Evolutionary conservation across 306 rosid species (phyloP).

Genomic region (Geum urbanum): DNA sequence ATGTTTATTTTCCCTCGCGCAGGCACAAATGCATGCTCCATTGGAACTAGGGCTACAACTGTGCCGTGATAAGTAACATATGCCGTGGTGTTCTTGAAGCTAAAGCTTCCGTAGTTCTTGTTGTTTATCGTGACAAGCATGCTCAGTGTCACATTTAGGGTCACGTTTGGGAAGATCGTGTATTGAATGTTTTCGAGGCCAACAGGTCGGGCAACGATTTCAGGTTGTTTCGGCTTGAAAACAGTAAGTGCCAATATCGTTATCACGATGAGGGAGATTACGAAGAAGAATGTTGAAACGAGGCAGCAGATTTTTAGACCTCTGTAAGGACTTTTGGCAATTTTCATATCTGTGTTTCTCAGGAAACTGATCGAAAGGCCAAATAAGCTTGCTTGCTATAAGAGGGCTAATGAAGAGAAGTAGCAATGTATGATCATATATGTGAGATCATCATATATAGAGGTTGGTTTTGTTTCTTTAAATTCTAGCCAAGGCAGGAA

Average conservation of each 20-base stretch:
- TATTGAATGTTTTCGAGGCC: constrained; percentile 29
- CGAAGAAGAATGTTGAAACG: constrained; percentile 17
- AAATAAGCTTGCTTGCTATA: neutral
- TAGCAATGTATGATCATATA: neutral
- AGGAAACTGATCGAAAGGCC: neutral
- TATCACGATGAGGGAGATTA: constrained; percentile 19
- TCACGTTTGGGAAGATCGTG: neutral
- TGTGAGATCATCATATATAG: constrained; percentile 2
- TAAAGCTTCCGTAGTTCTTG: constrained; percentile 18
- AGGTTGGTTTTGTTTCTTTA: neutral
- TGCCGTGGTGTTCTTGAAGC: constrained; percentile 11
- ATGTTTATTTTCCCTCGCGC: constrained; percentile 13
- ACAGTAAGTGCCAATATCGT: constrained; percentile 33
- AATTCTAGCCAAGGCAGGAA: neutral
- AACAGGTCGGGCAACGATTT: constrained; percentile 13
- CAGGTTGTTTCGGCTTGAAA: constrained; percentile 41
- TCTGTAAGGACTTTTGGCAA: neutral
- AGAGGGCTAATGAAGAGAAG: neutral
- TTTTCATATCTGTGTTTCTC: constrained; percentile 13
- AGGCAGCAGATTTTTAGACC: constrained; percentile 32
- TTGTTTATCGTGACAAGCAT: constrained; percentile 36
- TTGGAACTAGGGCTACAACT: constrained; percentile 19
- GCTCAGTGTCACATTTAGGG: constrained; percentile 26
- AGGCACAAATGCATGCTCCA: constrained; percentile 7
- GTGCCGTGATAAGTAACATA: constrained; percentile 3